A percentile compares a stretch with the other conserved stretches of the same genome.
These are phyloP conservation scores for Pichia sp. DNA, from an alignment of 1,139 yeast genomes.

Conservation along the genomic window DNA sequence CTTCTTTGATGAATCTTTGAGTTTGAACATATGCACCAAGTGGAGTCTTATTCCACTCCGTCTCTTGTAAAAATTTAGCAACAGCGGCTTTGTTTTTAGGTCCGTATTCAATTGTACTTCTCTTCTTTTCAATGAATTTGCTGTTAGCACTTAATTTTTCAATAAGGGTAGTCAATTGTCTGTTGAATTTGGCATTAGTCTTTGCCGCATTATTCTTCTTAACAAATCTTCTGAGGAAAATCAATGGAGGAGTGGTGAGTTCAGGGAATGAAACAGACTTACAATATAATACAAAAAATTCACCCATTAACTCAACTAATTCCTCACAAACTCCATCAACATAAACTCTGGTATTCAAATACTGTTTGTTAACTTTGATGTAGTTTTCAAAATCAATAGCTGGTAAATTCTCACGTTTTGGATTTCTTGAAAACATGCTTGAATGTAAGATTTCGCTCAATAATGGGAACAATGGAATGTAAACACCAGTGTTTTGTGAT, in stretches of 20 bases:
- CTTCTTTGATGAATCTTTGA: constrained; percentile 81
- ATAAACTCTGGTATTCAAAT: constrained; percentile 73
- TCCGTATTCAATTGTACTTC: constrained; percentile 73
- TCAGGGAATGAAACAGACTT: constrained; percentile 95
- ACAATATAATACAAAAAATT: constrained; percentile 73
- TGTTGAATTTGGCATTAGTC: constrained; percentile 58
- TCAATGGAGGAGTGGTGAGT: constrained; percentile 76
- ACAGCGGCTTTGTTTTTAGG: constrained; percentile 76
- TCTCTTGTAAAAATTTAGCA: constrained; percentile 60
- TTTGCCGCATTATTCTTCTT: constrained; percentile 45
- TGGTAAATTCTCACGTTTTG: constrained; percentile 49
- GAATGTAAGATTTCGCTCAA: constrained; percentile 76
- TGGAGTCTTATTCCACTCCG: constrained; percentile 81
- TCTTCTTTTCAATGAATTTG: constrained; percentile 54
- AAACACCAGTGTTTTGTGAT: constrained; percentile 82
- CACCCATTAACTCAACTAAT: constrained; percentile 70
- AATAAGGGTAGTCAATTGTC: constrained; percentile 63
- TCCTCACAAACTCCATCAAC: constrained; percentile 90
- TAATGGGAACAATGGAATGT: constrained; percentile 85
- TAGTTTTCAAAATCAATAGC: constrained; percentile 83
- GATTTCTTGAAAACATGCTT: constrained; percentile 65
- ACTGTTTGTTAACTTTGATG: constrained; percentile 77
- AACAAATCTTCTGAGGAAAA: constrained; percentile 71
- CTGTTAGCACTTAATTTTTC: constrained; percentile 79
- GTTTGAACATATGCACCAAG: constrained; percentile 77